Base-by-base conservation (phyloP, 176 grass and related monocot genomes). In the Musa troglodytarum region DNA sequence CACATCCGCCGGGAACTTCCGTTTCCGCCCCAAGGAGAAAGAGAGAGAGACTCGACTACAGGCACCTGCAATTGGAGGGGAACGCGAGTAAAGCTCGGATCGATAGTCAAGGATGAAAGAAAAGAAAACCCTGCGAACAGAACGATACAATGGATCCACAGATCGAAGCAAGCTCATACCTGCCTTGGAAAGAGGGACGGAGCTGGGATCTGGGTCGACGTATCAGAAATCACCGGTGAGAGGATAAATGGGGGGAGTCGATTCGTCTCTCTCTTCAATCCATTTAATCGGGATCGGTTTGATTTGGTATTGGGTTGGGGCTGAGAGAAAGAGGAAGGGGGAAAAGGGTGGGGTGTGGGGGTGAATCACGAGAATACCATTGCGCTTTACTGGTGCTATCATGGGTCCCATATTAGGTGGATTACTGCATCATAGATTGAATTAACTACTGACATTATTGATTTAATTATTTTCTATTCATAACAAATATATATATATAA, bases 291-390 rank as follows among this genome's bases (percentile, higher is more conserved):
- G 57, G 34, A 43, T 43, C 34, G 57, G 15, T 20, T 62, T 20
- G 58, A 62, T 62, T 62, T 62, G 58, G 17, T 0, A 43, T 64
- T 24, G 62, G 11, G 22, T n/a, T 2, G 21, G 63, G 3, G 24
- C 22, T 26, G 34, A 43, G 34, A 43, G 26, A 29, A 26, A 68
- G 26, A 8, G 26, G 11, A 5, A 13, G 8, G 1, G 13, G 24
- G 43, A 20, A 70, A 21, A 70, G 49, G 68, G 16, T 22, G 68
- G 13, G 68, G 51, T 51, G 50, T 70, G 34, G 15, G 17, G 16
- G 0, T 43, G 49, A 70, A 70, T 51, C 68, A 70, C 68, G 68
- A 69, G 67, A 70, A 70, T 70, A 50, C 68, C 68, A 70, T 70
- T 5, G 34, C 34, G 0, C 34, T 43, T 43, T 43, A 43, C 34